Percentiles rank a stretch among this genome's conserved stretches.
phyloP scores from a whole-genome alignment of 345 rosid species.

The Adansonia digitata region DNA sequence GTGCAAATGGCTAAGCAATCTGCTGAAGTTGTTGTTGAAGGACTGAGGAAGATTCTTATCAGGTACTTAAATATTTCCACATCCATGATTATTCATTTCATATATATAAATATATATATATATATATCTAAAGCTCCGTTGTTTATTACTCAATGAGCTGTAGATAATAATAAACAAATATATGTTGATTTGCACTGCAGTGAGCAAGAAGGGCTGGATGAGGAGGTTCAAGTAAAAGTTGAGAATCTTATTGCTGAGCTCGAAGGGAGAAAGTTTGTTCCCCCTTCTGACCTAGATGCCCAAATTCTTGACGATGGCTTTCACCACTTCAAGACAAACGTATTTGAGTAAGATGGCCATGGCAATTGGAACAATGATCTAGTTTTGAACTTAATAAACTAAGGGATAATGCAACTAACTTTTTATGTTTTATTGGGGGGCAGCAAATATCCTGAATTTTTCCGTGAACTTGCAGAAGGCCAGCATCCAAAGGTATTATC shows the following conservation, averaged over 20 bases:
- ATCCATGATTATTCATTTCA: not conserved
- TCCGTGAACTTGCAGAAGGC: conserved; percentile 62
- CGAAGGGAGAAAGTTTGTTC: not conserved
- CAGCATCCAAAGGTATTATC: conserved; percentile 52
- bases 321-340: conserved; percentile 63
- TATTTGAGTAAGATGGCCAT: conserved; percentile 61
- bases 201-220: not conserved
- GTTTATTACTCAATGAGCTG: too few species aligned
- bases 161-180: not conserved
- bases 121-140: not conserved
- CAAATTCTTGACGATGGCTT: conserved; percentile 66
- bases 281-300: conserved; percentile 16
- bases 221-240: conserved; percentile 8
- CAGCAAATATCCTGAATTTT: conserved; percentile 61
- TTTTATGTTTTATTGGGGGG: not conserved
- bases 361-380: too few species aligned
- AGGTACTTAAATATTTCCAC: too few species aligned
- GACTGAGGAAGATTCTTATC: conserved; percentile 10
- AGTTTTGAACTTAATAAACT: not conserved
- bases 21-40: conserved; percentile 5
- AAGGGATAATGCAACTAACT: not conserved
- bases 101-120: too few species aligned
- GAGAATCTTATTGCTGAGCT: conserved; percentile 9
- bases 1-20: not conserved
- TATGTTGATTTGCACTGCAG: conserved; percentile 5